Evolutionary conservation across 495 filamentous ascomycete genomes (phyloP).

Genomic region (Talaromyces proteolyticus): DNA sequence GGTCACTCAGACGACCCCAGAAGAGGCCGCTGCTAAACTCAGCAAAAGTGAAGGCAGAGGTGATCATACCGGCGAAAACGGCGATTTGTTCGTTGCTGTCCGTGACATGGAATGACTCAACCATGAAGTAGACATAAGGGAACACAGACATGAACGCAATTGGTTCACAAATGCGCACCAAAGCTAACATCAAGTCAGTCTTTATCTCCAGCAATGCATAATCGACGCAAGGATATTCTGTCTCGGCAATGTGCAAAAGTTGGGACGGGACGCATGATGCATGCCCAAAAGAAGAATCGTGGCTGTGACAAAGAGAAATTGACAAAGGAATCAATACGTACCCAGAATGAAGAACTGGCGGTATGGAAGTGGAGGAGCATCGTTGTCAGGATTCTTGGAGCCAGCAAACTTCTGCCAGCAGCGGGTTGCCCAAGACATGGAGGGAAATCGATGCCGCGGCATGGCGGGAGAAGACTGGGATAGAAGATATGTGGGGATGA

Average conservation of each 20-base stretch:
- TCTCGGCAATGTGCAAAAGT: no score
- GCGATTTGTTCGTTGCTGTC: conserved; percentile 74
- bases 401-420: not conserved
- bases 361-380: conserved; percentile 1
- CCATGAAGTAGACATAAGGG: conserved; percentile 98
- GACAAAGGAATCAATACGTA: not conserved
- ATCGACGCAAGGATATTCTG: no score
- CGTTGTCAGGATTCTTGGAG: not conserved
- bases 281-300: no score
- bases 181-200: conserved; percentile 43
- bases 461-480: not conserved
- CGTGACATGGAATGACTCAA: conserved; percentile 82
- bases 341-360: conserved; percentile 2
- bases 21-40: conserved; percentile 86
- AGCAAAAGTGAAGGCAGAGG: conserved; percentile 91
- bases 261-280: no score
- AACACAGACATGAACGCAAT: conserved; percentile 99
- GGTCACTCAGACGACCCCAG: conserved; percentile 92
- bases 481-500: not conserved
- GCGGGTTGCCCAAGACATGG: not conserved
- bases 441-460: not conserved
- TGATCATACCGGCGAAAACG: conserved; percentile 93
- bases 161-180: conserved; percentile 94
- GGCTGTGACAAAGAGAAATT: no score
- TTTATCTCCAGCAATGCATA: no score